Evolutionary conservation across 148 eudicot genomes (phyloP), one percentile per base, ranked within the genome.

Genomic region (Fallopia convolvulus): DNA sequence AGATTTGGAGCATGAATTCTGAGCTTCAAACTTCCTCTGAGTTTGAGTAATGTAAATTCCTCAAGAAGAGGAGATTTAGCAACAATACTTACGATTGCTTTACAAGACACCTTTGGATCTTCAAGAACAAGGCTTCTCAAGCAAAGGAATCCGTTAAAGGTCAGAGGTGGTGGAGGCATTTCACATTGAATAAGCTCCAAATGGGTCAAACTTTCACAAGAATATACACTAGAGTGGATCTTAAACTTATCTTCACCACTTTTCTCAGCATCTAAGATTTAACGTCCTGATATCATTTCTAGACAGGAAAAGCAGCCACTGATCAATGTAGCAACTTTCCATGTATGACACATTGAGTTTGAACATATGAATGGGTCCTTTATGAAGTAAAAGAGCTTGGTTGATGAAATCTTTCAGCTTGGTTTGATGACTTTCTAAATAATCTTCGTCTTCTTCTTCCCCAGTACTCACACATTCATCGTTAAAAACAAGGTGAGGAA

Each of bases 161-260:
- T 60, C 6, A 20, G 5, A 8, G 79, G 74, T 0, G 96, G 91
- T n/a, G 90, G 91, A 76, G 86, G 86, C 80, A 91, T 76, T 71
- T 88, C 91, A 80, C 92, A 91, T 18, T 88, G 86, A 72, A 84
- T 81, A 40, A 91, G 88, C 85, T 89, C 92, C 82, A 91, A 85
- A 72, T 81, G 83, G 26, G 82, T 80, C 83, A 91, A 72, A 56
- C 86, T 86, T 21, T 56, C 75, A 80, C 81, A 89, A 41, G 85
- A 83, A 60, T 85, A 91, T 30, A 91, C 63, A 80, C 87, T 84
- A 66, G 88, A 85, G 8, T 91, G 89, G 26, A 84, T 91, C 76
- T 17, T 1, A 50, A 1, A 4, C 44, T 7, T 4, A 41, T 7
- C 55, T 12, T 13, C 87, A 83, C 75, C 86, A n/a, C n/a, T n/a